Percentiles rank a stretch among this genome's conserved stretches.
These are phyloP conservation scores for Zasmidium angulare DNA, from an alignment of 2,329 filamentous ascomycete genomes.

Conservation along the genomic window DNA sequence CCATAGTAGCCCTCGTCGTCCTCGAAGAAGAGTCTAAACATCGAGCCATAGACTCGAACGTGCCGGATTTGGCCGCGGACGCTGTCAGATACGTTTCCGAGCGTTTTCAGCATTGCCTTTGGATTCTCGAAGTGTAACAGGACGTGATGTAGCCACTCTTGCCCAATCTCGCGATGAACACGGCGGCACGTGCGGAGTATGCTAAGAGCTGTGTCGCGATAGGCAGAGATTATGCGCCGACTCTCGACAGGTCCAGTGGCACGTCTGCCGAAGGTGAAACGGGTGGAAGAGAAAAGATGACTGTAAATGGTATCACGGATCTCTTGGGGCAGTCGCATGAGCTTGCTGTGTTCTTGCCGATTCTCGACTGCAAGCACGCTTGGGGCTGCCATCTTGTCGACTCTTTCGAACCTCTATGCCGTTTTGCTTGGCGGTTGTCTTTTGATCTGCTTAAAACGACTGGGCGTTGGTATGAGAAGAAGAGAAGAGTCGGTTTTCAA, in stretches of 20 bases:
- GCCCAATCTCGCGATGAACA: conserved; percentile 6
- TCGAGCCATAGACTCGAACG: conserved; percentile 9
- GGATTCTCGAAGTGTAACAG: conserved; percentile 12
- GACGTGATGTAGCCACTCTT: conserved; percentile 6
- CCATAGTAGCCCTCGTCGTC: conserved; percentile 12
- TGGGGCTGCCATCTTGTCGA: too few relatives aligned
- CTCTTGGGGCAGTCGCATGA: conserved; percentile 20
- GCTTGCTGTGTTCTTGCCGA: neutral
- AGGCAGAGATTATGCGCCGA: conserved; percentile 8
- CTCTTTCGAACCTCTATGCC: too few relatives aligned
- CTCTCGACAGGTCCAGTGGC: conserved; percentile 8
- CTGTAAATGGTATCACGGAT: conserved; percentile 18
- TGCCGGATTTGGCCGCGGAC: conserved; percentile 9
- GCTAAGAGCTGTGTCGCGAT: conserved; percentile 11
- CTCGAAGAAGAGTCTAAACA: conserved; percentile 4
- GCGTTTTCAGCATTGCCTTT: conserved; percentile 9
- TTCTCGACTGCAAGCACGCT: neutral
- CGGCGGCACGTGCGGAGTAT: conserved; percentile 13
- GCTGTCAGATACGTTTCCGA: neutral
- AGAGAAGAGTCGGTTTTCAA: too few relatives aligned
- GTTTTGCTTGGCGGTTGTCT: too few relatives aligned
- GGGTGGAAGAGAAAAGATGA: conserved; percentile 11
- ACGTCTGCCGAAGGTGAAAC: conserved; percentile 13
- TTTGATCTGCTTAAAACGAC: too few relatives aligned
- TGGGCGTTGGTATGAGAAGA: too few relatives aligned